phyloP scores from a whole-genome alignment of 1,139 yeast genomes.

The Meyerozyma guilliermondii region DNA sequence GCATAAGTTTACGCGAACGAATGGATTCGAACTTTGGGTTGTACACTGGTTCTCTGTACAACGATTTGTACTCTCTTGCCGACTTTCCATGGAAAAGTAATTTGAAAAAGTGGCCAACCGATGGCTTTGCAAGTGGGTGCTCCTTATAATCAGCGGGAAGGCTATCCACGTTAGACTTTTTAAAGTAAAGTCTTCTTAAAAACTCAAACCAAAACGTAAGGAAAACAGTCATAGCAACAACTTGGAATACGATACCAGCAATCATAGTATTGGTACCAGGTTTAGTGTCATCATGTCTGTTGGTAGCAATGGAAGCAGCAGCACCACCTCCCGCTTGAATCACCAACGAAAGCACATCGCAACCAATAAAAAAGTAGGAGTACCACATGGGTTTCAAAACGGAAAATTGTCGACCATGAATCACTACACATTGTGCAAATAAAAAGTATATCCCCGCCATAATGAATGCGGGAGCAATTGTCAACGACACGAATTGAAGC shows the following conservation, averaged over 20 bases:
- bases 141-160: constrained; percentile 6
- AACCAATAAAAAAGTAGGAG: constrained; percentile 59
- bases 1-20: constrained; percentile 37
- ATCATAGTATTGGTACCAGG: constrained; percentile 75
- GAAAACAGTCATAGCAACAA: constrained; percentile 65
- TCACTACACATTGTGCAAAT: constrained; percentile 66
- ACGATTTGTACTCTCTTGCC: constrained; percentile 16
- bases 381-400: constrained; percentile 70
- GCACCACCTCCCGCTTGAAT: constrained; percentile 87
- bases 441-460: constrained; percentile 85
- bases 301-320: constrained; percentile 55
- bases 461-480: constrained; percentile 82
- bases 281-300: constrained; percentile 27
- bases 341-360: constrained; percentile 64
- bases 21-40: constrained; percentile 37
- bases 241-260: constrained; percentile 79
- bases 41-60: constrained; percentile 27
- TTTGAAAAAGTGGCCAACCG: constrained; percentile 23
- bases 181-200: constrained; percentile 40
- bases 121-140: constrained; percentile 20
- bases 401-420: constrained; percentile 63
- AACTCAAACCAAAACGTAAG: constrained; percentile 53
- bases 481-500: constrained; percentile 64
- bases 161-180: constrained; percentile 8
- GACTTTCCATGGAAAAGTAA: constrained; percentile 25